A percentile compares a stretch with the other conserved stretches of the same genome.
Conservation (phyloP, 768 basidiomycete species). For the Pisolithus orientalis region DNA sequence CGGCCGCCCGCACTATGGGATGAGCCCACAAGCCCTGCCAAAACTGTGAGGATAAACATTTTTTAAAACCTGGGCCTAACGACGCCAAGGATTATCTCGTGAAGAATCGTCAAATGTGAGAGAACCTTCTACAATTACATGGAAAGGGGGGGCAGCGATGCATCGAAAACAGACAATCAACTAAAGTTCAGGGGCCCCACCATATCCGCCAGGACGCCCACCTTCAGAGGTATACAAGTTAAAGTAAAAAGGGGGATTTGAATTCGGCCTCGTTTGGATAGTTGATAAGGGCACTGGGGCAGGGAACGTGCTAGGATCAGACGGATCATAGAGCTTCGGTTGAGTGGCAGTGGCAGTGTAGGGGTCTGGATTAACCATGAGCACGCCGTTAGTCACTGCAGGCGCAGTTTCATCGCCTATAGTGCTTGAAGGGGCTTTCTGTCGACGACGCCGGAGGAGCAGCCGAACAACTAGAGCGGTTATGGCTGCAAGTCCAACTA, state of each 20-base stretch:
- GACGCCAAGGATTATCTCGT: no score
- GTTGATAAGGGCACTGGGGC: neutral
- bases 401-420: neutral
- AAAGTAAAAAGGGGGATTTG: neutral
- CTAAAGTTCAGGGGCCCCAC: neutral
- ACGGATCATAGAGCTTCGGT: neutral
- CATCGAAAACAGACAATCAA: neutral
- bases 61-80: no score
- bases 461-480: conserved; percentile 1
- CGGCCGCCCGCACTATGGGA: no score
- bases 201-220: neutral
- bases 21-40: no score
- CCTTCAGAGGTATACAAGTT: neutral
- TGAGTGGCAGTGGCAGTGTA: neutral
- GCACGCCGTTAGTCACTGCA: neutral
- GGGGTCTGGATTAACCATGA: no score
- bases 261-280: neutral
- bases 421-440: neutral
- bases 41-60: no score
- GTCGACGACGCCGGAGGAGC: neutral
- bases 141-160: no score
- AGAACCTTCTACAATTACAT: no score
- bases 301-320: neutral
- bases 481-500: conserved; percentile 4
- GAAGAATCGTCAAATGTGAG: no score